Percentiles rank a stretch among this genome's conserved stretches.
phyloP scores from a whole-genome alignment of 345 rosid genomes.

The Populus deltoides region DNA sequence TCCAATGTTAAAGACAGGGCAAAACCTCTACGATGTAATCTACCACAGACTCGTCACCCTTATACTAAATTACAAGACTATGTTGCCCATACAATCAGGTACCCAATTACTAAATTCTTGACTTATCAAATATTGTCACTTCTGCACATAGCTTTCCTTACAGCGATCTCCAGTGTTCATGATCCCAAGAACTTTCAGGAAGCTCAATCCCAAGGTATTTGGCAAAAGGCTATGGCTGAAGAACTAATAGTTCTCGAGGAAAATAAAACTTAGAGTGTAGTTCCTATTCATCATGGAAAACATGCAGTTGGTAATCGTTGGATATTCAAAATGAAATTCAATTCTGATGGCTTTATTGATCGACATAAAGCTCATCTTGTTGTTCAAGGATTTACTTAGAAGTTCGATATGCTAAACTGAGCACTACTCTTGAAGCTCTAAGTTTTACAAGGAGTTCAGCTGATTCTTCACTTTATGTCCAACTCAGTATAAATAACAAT shows the following conservation, averaged over 20 bases:
- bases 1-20: too few relatives aligned
- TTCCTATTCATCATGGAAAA: neutral
- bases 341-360: neutral
- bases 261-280: neutral
- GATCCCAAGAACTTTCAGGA: neutral
- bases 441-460: too few relatives aligned
- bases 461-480: too few relatives aligned
- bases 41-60: accelerated
- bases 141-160: neutral
- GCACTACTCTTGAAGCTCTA: too few relatives aligned
- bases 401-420: too few relatives aligned
- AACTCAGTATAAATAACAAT: neutral
- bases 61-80: too few relatives aligned
- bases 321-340: neutral
- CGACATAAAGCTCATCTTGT: neutral
- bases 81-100: accelerated
- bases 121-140: neutral
- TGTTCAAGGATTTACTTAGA: too few relatives aligned
- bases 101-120: accelerated
- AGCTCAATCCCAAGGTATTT: neutral
- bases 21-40: neutral
- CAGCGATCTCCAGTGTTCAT: neutral
- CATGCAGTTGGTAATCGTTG: neutral
- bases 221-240: neutral
- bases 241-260: neutral